These are phyloP conservation scores for Mortierella sp. DNA, from an alignment of 371 early-diverging fungal species.

Conservation along the genomic window DNA sequence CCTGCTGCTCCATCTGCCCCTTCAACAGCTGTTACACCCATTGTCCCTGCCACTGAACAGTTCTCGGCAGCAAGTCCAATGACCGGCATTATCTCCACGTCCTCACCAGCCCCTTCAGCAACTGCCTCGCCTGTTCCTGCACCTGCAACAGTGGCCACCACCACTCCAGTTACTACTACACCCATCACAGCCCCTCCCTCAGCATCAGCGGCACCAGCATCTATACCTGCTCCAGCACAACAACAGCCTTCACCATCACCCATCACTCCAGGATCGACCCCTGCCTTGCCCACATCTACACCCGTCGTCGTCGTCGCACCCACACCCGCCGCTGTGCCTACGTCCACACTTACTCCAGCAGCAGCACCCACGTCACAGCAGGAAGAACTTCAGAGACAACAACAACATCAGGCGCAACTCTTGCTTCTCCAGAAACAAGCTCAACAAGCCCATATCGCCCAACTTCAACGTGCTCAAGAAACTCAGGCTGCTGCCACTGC, in stretches of 20 bases:
- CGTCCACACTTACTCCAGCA: neutral
- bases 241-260: neutral
- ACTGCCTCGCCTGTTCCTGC: neutral
- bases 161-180: neutral
- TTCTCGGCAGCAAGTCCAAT: conserved; percentile 20
- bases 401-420: conserved; percentile 30
- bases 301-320: neutral
- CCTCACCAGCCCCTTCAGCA: conserved; percentile 12
- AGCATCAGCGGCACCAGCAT: conserved; percentile 4
- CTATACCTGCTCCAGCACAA: neutral
- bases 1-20: conserved; percentile 14
- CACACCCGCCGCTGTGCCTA: neutral
- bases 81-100: conserved; percentile 27
- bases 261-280: neutral
- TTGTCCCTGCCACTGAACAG: neutral
- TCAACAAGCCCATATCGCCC: conserved; percentile 38
- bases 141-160: neutral
- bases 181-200: conserved; percentile 7
- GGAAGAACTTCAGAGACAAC: conserved; percentile 16
- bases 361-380: conserved; percentile 1
- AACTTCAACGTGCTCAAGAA: conserved; percentile 39
- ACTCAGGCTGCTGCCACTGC: conserved; percentile 11
- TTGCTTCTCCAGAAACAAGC: conserved; percentile 40
- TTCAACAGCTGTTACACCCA: neutral
- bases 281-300: neutral